phyloP scores from a whole-genome alignment of 2,329 filamentous ascomycete species.

The Waltergamsia citrina region DNA sequence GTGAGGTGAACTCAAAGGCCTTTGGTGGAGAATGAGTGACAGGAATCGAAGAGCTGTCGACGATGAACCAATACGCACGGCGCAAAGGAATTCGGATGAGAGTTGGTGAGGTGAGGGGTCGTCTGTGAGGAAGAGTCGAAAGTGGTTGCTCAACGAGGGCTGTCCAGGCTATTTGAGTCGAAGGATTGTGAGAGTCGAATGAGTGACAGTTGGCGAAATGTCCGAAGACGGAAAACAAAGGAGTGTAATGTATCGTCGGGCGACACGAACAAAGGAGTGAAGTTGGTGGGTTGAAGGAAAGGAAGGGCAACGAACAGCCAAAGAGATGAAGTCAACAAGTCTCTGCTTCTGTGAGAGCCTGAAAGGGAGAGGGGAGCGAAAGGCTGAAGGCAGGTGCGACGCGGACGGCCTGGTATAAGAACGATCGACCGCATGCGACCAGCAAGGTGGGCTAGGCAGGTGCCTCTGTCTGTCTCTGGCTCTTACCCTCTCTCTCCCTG shows the following conservation, averaged over 20 bases:
- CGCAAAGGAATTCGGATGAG: too few species aligned
- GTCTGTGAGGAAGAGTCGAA: neutral
- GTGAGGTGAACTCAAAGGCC: too few species aligned
- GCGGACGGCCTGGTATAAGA: neutral
- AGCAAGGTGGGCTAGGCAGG: neutral
- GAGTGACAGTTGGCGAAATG: neutral
- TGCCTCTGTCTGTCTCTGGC: too few species aligned
- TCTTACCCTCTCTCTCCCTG: too few species aligned
- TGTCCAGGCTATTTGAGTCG: neutral
- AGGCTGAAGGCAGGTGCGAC: neutral
- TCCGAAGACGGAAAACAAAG: constrained; percentile 1
- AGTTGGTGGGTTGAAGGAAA: neutral
- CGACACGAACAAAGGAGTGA: neutral
- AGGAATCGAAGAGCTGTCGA: neutral
- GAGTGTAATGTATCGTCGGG: constrained; percentile 1
- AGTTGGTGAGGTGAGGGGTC: too few species aligned
- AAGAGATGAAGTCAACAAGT: neutral
- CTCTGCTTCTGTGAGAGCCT: neutral
- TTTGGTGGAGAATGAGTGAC: neutral
- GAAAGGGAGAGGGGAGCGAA: neutral
- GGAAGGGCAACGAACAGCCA: neutral
- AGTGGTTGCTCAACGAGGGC: constrained; percentile 3
- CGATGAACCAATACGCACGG: too few species aligned
- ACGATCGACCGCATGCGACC: neutral
- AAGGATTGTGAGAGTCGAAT: neutral